These are phyloP conservation scores for Gigaspora rosea DNA, from an alignment of 192 early-diverging fungal species.

Conservation along the genomic window DNA sequence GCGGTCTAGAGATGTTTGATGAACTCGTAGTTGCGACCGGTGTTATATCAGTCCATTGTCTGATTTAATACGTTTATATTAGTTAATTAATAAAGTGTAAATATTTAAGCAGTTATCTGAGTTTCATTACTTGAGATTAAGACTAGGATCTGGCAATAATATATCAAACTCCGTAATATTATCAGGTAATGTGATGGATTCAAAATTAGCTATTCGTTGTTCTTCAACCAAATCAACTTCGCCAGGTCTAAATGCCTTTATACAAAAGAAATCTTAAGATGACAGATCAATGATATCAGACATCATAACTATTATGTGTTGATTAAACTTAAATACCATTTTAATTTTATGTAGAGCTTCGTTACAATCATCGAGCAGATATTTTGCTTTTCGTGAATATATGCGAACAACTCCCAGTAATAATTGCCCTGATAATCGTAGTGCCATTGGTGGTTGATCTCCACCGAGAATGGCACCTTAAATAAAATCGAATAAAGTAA, in stretches of 20 bases:
- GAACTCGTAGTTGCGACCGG: conserved; percentile 6
- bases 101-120: background rate
- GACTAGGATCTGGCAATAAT: conserved; percentile 71
- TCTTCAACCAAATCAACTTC: conserved; percentile 85
- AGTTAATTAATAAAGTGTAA: background rate
- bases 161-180: conserved; percentile 91
- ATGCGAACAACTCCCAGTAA: conserved; percentile 94
- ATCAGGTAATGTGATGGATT: conserved; percentile 87
- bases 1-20: conserved; percentile 57
- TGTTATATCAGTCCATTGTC: conserved; percentile 9
- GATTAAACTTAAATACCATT: conserved; percentile 66
- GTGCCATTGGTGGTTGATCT: conserved; percentile 84
- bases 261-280: background rate
- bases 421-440: conserved; percentile 95
- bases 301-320: too few species aligned
- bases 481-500: conserved; percentile 10
- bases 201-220: conserved; percentile 65
- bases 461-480: conserved; percentile 78
- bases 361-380: conserved; percentile 96
- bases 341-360: conserved; percentile 96
- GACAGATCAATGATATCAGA: conserved; percentile 20
- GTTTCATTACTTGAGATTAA: conserved; percentile 37
- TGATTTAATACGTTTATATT: background rate
- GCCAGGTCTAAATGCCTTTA: conserved; percentile 74
- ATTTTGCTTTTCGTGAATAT: conserved; percentile 94